Conservation (phyloP, 768 basidiomycete species). For the Tylopilus plumbeoviolaceoides region DNA sequence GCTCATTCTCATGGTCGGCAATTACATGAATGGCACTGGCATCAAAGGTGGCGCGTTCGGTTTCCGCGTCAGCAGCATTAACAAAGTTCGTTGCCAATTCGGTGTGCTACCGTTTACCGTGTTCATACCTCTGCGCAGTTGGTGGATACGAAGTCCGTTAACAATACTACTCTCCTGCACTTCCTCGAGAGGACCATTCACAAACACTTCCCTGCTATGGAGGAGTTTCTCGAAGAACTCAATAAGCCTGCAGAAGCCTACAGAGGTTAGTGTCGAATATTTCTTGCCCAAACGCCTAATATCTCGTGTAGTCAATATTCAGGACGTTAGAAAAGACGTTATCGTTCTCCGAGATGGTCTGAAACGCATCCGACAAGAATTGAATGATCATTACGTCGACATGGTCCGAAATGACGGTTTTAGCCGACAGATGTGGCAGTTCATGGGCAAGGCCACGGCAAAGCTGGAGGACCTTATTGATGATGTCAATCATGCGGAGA, state of each 20-base stretch:
- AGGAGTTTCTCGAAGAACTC: conserved; percentile 85
- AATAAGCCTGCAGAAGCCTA: conserved; percentile 89
- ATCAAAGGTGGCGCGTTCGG: conserved; percentile 96
- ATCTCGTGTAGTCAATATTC: conserved; percentile 66
- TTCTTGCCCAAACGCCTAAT: conserved; percentile 3
- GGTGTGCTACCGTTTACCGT: background rate
- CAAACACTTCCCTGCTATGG: conserved; percentile 85
- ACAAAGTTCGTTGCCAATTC: conserved; percentile 59
- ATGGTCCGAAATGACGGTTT: conserved; percentile 71
- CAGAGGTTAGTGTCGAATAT: conserved; percentile 54
- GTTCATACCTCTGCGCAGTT: conserved; percentile 47
- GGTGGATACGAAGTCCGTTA: conserved; percentile 95
- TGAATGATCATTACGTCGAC: conserved; percentile 76
- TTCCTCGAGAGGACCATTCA: conserved; percentile 88
- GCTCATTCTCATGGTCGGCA: conserved; percentile 93
- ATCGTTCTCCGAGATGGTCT: conserved; percentile 70
- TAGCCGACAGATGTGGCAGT: conserved; percentile 89
- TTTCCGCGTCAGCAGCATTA: conserved; percentile 96
- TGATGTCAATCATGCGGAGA: conserved; percentile 81
- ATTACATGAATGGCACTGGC: conserved; percentile 97
- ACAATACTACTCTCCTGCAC: conserved; percentile 91
- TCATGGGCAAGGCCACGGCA: conserved; percentile 68
- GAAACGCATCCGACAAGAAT: conserved; percentile 74
- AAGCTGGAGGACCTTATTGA: conserved; percentile 83
- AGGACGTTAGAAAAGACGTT: conserved; percentile 77